Percentiles rank a stretch among this genome's conserved stretches.
phyloP scores from a whole-genome alignment of 805 yeast species.

The Ogataea degrootiae region DNA sequence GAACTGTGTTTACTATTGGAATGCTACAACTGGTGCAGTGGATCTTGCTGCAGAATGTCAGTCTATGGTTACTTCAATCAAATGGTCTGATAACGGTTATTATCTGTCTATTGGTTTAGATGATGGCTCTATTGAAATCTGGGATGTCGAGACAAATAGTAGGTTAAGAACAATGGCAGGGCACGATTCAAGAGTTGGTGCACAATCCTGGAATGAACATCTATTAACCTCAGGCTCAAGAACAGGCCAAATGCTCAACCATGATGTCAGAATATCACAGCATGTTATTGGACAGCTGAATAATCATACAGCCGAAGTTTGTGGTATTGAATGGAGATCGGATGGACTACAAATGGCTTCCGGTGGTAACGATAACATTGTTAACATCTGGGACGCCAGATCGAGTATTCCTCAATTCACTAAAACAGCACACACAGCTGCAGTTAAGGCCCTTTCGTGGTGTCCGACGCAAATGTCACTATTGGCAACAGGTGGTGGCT shows the following conservation, averaged over 20 bases:
- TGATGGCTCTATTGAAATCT: conserved; percentile 82
- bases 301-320: conserved; percentile 82
- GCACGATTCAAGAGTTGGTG: conserved; percentile 70
- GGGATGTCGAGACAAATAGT: conserved; percentile 83
- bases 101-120: conserved; percentile 80
- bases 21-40: conserved; percentile 78
- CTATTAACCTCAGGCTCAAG: conserved; percentile 82
- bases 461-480: conserved; percentile 80
- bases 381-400: conserved; percentile 89
- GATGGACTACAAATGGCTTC: conserved; percentile 86
- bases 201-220: conserved; percentile 82
- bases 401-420: conserved; percentile 62
- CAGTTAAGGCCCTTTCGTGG: conserved; percentile 94
- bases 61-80: conserved; percentile 59
- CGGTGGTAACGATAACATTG: conserved; percentile 93
- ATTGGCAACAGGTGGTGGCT: conserved; percentile 97
- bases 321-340: conserved; percentile 80
- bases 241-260: conserved; percentile 77
- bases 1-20: conserved; percentile 84
- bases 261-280: conserved; percentile 81
- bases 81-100: conserved; percentile 90
- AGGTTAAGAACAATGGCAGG: conserved; percentile 75
- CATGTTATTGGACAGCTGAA: conserved; percentile 61
- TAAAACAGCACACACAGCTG: conserved; percentile 82
- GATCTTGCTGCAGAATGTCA: conserved; percentile 57